Conservation (phyloP, 2,329 filamentous ascomycete species). For the Xylaria arbuscula region DNA sequence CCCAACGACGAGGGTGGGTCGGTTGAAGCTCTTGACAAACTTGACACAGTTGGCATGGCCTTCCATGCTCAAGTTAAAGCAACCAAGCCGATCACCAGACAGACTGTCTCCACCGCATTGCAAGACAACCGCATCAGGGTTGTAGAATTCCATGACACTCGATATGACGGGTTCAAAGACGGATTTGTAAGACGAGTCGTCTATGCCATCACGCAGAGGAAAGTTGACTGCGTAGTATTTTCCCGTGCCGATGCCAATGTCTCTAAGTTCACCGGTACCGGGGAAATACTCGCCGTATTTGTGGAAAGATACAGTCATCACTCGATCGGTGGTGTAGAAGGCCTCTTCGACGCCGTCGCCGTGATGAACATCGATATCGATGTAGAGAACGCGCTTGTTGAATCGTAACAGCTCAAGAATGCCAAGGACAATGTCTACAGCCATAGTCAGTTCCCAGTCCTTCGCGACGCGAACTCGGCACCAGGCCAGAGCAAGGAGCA, state of each 20-base stretch:
- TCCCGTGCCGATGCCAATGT: constrained; percentile 86
- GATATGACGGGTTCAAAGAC: constrained; percentile 93
- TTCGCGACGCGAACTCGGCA: background rate
- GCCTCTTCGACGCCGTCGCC: constrained; percentile 94
- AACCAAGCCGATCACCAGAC: constrained; percentile 91
- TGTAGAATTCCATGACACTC: constrained; percentile 86
- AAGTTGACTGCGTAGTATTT: constrained; percentile 94
- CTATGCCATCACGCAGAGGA: constrained; percentile 89
- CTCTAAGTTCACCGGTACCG: constrained; percentile 86
- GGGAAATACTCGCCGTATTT: constrained; percentile 98
- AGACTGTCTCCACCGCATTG: constrained; percentile 97
- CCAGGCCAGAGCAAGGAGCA: constrained; percentile 38
- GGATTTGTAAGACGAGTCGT: constrained; percentile 87
- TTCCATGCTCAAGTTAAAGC: constrained; percentile 97
- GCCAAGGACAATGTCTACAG: constrained; percentile 88
- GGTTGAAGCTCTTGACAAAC: constrained; percentile 85
- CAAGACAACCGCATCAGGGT: constrained; percentile 90
- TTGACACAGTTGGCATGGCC: constrained; percentile 95
- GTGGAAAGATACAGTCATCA: constrained; percentile 94
- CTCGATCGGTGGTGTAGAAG: constrained; percentile 91
- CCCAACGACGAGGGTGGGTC: constrained; percentile 91
- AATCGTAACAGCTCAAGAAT: constrained; percentile 92
- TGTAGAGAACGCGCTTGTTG: constrained; percentile 94
- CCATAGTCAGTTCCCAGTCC: constrained; percentile 56
- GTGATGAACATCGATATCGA: constrained; percentile 95